Conservation (phyloP, 129 eudicot genomes). For the Saposhnikovia divaricata region DNA sequence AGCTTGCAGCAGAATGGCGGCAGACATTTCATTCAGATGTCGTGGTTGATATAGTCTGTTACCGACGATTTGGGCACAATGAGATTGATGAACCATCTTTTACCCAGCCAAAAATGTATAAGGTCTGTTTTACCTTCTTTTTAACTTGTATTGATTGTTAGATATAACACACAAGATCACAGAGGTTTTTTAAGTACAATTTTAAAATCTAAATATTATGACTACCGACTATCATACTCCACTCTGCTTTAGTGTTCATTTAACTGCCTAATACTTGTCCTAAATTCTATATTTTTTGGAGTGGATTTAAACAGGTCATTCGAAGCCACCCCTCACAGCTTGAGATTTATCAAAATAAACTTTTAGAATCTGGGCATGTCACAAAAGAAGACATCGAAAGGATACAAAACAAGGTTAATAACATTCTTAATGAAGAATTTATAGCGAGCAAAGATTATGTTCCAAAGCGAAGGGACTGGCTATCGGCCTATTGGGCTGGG, state of each 20-base stretch:
- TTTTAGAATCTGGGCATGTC: constrained; percentile 67
- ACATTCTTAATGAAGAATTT: constrained; percentile 91
- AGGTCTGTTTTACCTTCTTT: constrained; percentile 40
- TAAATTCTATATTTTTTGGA: constrained; percentile 8
- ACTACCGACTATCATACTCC: neutral
- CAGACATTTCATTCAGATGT: constrained; percentile 96
- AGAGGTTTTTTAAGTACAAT: neutral
- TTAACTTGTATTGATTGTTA: neutral
- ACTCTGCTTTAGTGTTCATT: constrained; percentile 4
- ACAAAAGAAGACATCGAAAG: constrained; percentile 69
- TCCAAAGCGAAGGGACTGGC: constrained; percentile 88
- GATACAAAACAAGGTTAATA: constrained; percentile 62
- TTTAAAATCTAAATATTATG: neutral
- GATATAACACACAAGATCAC: constrained; percentile 1
- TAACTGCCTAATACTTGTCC: constrained; percentile 1
- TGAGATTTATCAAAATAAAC: constrained; percentile 74
- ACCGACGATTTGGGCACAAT: constrained; percentile 96
- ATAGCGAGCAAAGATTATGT: constrained; percentile 90
- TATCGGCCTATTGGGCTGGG: constrained; percentile 92
- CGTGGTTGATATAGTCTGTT: constrained; percentile 92
- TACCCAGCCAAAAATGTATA: constrained; percentile 95
- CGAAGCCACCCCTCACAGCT: constrained; percentile 83
- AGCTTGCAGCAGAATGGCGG: constrained; percentile 99
- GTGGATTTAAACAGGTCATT: constrained; percentile 47
- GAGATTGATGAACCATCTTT: constrained; percentile 97